Base-by-base conservation (phyloP, 495 filamentous ascomycete genomes). In the Talaromyces wortmannii region DNA sequence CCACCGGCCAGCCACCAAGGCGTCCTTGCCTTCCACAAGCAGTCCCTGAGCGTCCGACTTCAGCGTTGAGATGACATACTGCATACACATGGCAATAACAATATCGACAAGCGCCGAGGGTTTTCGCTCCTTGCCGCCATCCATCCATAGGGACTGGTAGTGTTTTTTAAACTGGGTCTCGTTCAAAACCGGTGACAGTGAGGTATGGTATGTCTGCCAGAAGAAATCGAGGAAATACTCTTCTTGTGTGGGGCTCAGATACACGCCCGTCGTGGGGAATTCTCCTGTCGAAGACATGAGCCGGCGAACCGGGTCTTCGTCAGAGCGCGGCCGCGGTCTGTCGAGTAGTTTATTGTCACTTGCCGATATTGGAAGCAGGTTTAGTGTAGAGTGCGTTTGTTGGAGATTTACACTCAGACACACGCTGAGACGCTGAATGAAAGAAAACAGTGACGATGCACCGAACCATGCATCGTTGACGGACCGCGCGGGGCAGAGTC, bases 41-140 rank as follows among this genome's bases (percentile, higher is more conserved):
- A 23, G 31, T 0, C 44, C 50, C 10, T 55, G 50, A 6, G 23
- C 45, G 11, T 61, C 58, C 15, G 65, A 58, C 2, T 62, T 59
- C 1, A 63, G 50, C 6, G 70, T 61, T 33, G 31, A 51, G 31
- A 70, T 67, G 15, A 71, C 73, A 51, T 77, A 75, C 60, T 82
- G 78, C 70, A 83, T 79, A 52, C 73, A 79, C 13, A 82, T 47
- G 7, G 80, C 80, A 17, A 84, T 61, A 33, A 81, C 60, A 15
- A 82, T 78, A 55, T 84, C 80, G 10, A 78, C 77, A 1, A 83
- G 68, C 5, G 79, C 72, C 6, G 76, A 82, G 8, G 77, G 68
- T 56, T 67, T 72, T 3, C 80, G 71, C 6, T 54, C 55, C 11
- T 59, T 59, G 3, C 58, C 65, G 11, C 64, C 61, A 18, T 51